A percentile compares a stretch with the other conserved stretches of the same genome.
phyloP scores from a whole-genome alignment of 768 basidiomycete species.

The Boletus coccyginus region DNA sequence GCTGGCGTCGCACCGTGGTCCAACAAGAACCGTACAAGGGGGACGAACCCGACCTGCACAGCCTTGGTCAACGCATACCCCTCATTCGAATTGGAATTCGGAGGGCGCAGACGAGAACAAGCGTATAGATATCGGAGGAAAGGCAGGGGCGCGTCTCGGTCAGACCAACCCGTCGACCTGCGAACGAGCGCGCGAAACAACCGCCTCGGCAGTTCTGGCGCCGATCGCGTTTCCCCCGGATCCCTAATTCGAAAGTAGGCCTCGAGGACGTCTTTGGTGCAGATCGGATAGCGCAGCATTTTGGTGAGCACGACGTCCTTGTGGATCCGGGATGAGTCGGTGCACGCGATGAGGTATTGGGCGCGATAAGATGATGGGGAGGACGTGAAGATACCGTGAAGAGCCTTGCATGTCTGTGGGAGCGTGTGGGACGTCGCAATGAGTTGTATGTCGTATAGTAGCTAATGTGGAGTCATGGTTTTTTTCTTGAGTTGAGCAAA shows the following conservation, averaged over 20 bases:
- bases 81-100: constrained; percentile 61
- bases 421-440: constrained; percentile 62
- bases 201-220: constrained; percentile 59
- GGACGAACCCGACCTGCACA: constrained; percentile 59
- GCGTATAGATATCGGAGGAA: constrained; percentile 58
- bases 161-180: constrained; percentile 40
- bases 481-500: too few relatives aligned
- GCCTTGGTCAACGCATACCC: constrained; percentile 85
- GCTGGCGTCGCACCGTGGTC: constrained; percentile 68
- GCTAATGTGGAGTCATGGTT: constrained; percentile 39
- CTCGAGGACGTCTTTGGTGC: constrained; percentile 40
- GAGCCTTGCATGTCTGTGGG: constrained; percentile 53
- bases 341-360: constrained; percentile 54
- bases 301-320: constrained; percentile 36
- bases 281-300: constrained; percentile 45
- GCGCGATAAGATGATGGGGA: constrained; percentile 62
- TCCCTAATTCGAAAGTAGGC: constrained; percentile 38
- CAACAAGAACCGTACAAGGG: constrained; percentile 71
- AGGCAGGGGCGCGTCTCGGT: constrained; percentile 56
- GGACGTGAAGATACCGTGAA: constrained; percentile 52
- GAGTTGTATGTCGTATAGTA: constrained; percentile 77
- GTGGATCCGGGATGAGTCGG: constrained; percentile 17
- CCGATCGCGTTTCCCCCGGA: neutral
- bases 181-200: constrained; percentile 57
- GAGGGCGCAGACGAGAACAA: constrained; percentile 36